Evolutionary conservation across 2,329 filamentous ascomycete genomes (phyloP).

Genomic region (Microsporum audouinii): DNA sequence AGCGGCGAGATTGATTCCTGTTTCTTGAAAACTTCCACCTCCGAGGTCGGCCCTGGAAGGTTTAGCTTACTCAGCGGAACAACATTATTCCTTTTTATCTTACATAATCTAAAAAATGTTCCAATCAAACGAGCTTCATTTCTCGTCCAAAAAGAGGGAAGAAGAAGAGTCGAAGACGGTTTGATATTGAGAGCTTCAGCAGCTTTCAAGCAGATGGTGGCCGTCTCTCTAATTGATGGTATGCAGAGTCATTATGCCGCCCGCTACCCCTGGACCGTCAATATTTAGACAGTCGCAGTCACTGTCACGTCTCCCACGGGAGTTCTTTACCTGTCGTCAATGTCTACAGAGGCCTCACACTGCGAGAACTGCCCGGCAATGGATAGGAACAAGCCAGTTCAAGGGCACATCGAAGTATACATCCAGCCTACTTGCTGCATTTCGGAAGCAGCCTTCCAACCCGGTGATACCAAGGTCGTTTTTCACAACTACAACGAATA

Average conservation of each 20-base stretch:
- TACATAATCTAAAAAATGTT: neutral
- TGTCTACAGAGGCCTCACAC: slow-evolving; percentile 23
- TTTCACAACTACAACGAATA: slow-evolving; percentile 2
- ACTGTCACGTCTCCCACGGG: slow-evolving; percentile 26
- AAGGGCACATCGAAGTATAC: slow-evolving; percentile 19
- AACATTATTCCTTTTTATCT: neutral
- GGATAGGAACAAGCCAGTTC: slow-evolving; percentile 22
- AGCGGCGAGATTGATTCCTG: too few relatives aligned
- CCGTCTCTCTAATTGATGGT: neutral
- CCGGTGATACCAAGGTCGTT: slow-evolving; percentile 7
- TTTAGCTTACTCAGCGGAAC: neutral
- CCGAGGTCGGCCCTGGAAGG: too few relatives aligned
- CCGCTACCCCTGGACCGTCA: slow-evolving; percentile 7
- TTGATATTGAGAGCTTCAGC: neutral
- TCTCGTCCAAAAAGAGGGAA: neutral
- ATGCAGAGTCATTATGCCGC: neutral
- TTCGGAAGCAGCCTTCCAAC: slow-evolving; percentile 5
- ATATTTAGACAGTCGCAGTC: slow-evolving; percentile 20
- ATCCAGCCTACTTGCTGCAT: slow-evolving; percentile 20
- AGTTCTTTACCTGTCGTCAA: slow-evolving; percentile 34
- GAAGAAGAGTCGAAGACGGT: neutral
- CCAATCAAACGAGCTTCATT: neutral
- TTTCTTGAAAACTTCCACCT: too few relatives aligned
- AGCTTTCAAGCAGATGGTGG: neutral
- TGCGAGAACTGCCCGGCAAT: slow-evolving; percentile 18